Conservation (phyloP, 345 rosid species). For the Salix dunnii region DNA sequence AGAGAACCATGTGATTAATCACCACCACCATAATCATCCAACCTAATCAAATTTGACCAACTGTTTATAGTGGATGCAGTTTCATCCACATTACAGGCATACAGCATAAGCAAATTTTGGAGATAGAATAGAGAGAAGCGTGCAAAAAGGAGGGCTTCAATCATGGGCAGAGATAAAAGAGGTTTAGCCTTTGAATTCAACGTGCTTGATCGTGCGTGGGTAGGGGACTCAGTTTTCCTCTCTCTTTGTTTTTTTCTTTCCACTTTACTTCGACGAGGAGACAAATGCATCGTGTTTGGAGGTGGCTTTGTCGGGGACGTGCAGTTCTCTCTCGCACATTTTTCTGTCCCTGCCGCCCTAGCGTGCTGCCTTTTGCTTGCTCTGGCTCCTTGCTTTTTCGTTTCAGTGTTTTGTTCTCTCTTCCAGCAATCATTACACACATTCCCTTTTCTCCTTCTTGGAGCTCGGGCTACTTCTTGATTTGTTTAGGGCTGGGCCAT, state of each 20-base stretch:
- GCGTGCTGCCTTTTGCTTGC: not conserved
- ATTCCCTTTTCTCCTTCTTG: not conserved
- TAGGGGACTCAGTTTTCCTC: not conserved
- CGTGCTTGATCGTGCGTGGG: not conserved
- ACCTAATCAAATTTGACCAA: not conserved
- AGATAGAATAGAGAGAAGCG: not conserved
- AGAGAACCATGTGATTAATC: not conserved
- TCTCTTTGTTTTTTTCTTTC: not conserved
- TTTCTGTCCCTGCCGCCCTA: not conserved
- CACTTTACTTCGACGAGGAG: not conserved
- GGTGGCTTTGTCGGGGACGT: constrained; percentile 3
- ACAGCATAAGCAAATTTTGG: not conserved
- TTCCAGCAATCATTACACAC: not conserved
- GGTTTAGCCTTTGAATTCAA: not conserved
- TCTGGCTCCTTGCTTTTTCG: not conserved
- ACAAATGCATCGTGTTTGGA: not conserved
- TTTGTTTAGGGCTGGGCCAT: not conserved
- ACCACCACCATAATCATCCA: not conserved
- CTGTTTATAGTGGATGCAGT: not conserved
- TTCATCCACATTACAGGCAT: not conserved
- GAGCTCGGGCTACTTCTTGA: not conserved
- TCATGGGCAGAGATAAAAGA: not conserved
- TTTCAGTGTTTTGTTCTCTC: not conserved
- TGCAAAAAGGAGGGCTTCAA: not conserved
- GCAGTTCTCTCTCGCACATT: not conserved